phyloP scores from a whole-genome alignment of 1,139 yeast genomes.

The Yamadazyma conglobata region DNA sequence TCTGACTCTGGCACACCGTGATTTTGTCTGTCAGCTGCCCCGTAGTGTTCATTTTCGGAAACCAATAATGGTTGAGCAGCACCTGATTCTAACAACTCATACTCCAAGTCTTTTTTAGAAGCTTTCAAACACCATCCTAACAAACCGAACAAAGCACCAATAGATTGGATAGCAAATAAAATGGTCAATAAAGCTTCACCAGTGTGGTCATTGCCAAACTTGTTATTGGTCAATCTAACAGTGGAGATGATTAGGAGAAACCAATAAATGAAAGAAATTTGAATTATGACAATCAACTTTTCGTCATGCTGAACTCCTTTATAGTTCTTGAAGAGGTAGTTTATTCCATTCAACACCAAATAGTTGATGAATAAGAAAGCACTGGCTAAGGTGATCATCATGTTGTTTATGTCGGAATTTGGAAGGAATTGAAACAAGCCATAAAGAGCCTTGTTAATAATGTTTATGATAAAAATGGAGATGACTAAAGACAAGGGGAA shows the following conservation, averaged over 20 bases:
- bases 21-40: conserved; percentile 15
- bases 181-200: conserved; percentile 58
- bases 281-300: conserved; percentile 62
- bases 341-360: conserved; percentile 46
- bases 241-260: conserved; percentile 39
- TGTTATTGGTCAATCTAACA: conserved; percentile 43
- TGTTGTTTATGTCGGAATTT: conserved; percentile 46
- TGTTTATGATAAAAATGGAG: conserved; percentile 36
- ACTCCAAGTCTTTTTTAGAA: conserved; percentile 17
- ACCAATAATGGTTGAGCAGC: conserved; percentile 30
- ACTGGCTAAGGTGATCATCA: conserved; percentile 40
- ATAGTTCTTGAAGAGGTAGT: conserved; percentile 37
- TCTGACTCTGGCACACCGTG: conserved; percentile 13
- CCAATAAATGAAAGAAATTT: conserved; percentile 60
- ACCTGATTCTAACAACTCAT: conserved; percentile 15
- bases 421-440: conserved; percentile 44
- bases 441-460: conserved; percentile 22
- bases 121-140: conserved; percentile 40
- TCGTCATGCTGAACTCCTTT: conserved; percentile 65
- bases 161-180: conserved; percentile 48
- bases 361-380: conserved; percentile 55
- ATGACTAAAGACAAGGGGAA: conserved; percentile 53
- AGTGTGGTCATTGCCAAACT: conserved; percentile 46
- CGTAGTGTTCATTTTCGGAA: conserved; percentile 19
- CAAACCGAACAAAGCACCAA: conserved; percentile 56